Percentiles rank a stretch among this genome's conserved stretches.
Evolutionary conservation across 1,139 yeast species (phyloP).

Genomic region (Taphrina sp.): DNA sequence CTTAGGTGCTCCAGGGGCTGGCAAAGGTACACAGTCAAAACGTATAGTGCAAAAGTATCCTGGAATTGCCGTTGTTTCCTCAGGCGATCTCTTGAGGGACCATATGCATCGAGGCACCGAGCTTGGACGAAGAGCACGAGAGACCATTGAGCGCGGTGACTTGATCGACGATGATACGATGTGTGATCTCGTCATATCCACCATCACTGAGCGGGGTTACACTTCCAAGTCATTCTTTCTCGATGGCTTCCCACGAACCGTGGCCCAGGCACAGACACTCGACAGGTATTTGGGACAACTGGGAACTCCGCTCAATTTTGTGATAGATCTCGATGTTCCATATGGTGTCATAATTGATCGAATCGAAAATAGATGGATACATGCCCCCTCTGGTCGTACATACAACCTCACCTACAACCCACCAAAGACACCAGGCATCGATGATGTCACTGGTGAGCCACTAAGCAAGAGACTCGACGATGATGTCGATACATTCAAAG

Average conservation of each 20-base stretch:
- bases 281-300: conserved; percentile 80
- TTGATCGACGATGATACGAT: conserved; percentile 94
- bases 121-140: conserved; percentile 91
- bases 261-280: conserved; percentile 96
- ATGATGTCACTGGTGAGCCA: conserved; percentile 93
- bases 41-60: conserved; percentile 58
- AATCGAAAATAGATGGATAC: conserved; percentile 95
- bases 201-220: conserved; percentile 14
- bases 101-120: conserved; percentile 91
- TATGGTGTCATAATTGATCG: conserved; percentile 95
- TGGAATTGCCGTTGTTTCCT: conserved; percentile 53
- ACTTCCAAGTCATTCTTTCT: conserved; percentile 58
- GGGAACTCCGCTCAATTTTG: conserved; percentile 82
- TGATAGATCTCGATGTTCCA: conserved; percentile 86
- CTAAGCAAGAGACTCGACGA: conserved; percentile 97
- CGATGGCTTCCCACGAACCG: conserved; percentile 99
- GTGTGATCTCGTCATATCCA: conserved; percentile 85
- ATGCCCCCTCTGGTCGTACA: conserved; percentile 36
- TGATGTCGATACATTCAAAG: conserved; percentile 73
- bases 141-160: conserved; percentile 98
- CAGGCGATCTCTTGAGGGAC: conserved; percentile 97
- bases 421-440: conserved; percentile 91
- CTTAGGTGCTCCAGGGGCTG: conserved; percentile 91
- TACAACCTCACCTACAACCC: conserved; percentile 44
- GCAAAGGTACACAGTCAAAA: conserved; percentile 83